phyloP scores from a whole-genome alignment of 352 stramenopile genomes.

The Blastocystis sp. region DNA sequence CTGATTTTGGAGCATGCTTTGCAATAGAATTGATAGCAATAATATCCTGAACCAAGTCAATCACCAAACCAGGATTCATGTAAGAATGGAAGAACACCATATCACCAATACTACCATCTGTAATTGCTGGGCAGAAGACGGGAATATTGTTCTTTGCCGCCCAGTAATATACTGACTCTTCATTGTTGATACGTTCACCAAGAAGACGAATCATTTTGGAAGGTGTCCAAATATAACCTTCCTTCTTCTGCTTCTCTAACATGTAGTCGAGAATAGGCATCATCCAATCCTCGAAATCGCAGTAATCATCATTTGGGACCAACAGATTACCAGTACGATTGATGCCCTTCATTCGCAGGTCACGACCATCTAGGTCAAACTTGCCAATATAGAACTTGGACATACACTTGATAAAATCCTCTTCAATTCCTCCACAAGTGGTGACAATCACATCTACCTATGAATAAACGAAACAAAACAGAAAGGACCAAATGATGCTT shows the following conservation, averaged over 20 bases:
- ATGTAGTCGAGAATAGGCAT: slow-evolving; percentile 92
- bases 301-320: slow-evolving; percentile 99
- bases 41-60: slow-evolving; percentile 96
- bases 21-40: slow-evolving; percentile 94
- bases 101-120: slow-evolving; percentile 96
- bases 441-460: slow-evolving; percentile 91
- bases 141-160: slow-evolving; percentile 98
- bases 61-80: slow-evolving; percentile 90
- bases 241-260: slow-evolving; percentile 91
- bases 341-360: slow-evolving; percentile 89
- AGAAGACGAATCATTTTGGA: slow-evolving; percentile 91
- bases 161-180: slow-evolving; percentile 98
- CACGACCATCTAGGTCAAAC: slow-evolving; percentile 86
- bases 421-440: slow-evolving; percentile 85
- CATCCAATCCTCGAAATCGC: slow-evolving; percentile 91
- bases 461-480: neutral
- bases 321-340: slow-evolving; percentile 99
- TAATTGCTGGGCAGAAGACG: slow-evolving; percentile 97
- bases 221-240: slow-evolving; percentile 86
- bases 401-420: slow-evolving; percentile 99
- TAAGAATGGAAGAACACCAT: slow-evolving; percentile 99
- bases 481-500: slow-evolving; percentile 88
- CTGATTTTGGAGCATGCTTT: slow-evolving; percentile 87
- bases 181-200: slow-evolving; percentile 96
- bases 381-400: slow-evolving; percentile 94